Evolutionary conservation across 2,329 filamentous ascomycete genomes (phyloP), one percentile per base, ranked within the genome.

Genomic region (Stachybotrys echinatus): DNA sequence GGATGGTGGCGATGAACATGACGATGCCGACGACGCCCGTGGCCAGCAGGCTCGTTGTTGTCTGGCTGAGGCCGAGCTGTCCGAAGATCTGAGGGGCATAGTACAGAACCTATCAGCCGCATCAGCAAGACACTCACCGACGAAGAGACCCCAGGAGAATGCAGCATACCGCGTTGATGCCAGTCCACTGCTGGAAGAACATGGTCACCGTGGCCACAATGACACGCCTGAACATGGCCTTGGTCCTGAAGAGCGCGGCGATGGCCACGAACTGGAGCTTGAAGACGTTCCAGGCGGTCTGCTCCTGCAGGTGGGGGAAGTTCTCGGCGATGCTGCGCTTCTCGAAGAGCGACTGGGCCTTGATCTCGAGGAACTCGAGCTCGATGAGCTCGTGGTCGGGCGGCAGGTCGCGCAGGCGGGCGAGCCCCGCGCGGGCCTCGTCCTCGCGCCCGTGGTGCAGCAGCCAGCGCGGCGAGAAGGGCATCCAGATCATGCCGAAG

Each of bases 331-430:
- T 70, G 3, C 80, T 83, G 42, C 83, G 76, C 68, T 91, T 88
- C 67, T 92, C 88, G 56, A 92, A 94, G 18, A 88, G 65, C 0
- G 83, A 85, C 64, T 90, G 85, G 0, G 88, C 87, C 65, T 89
- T 88, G 69, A 92, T 92, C 63, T 92, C 88, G n/a, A 90, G 77
- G 61, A 87, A 90, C 60, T 92, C 89, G 2, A 90, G 74, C 55
- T 86, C 79, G 37, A 92, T 79, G 0, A 89, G 75, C 50, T 88
- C 83, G 60, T 90, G 78, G 54, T 86, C 78, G 17, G 70, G 61
- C 0, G 80, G 65, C 0, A 89, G 75, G 6, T 74, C 76, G 21
- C 89, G 82, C 3, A 92, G 79, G 46, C 64, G 73, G 0, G 86
- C 80, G 1, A 92, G 74, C 1, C 84, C 81, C 10, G 64, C 63